These are phyloP conservation scores for Monascus ruber DNA, from an alignment of 2,329 filamentous ascomycete species.

Conservation along the genomic window DNA sequence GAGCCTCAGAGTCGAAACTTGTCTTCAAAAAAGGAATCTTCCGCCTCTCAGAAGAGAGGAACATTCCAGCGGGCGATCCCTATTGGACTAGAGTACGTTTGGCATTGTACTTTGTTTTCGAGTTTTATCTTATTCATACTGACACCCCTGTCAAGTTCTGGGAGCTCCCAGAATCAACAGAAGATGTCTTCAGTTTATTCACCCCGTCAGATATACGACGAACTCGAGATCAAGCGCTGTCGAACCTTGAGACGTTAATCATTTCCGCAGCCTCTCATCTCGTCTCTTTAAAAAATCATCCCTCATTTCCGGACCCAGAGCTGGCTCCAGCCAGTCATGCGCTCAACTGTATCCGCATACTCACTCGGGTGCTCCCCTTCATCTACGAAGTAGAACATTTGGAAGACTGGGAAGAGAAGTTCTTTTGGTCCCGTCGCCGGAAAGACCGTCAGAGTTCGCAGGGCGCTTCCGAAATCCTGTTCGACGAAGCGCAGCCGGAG, in stretches of 20 bases:
- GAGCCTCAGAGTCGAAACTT: conserved; percentile 96
- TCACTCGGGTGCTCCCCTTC: conserved; percentile 82
- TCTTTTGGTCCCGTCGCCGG: conserved; percentile 75
- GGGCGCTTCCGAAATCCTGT: conserved; percentile 65
- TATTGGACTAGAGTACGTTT: conserved; percentile 81
- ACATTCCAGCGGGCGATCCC: conserved; percentile 75
- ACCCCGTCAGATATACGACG: conserved; percentile 78
- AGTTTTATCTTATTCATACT: conserved; percentile 5
- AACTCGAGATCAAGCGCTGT: conserved; percentile 70
- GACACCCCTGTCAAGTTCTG: conserved; percentile 57
- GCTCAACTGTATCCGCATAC: conserved; percentile 87
- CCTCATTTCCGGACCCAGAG: conserved; percentile 78
- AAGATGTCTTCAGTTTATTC: conserved; percentile 95
- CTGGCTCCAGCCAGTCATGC: conserved; percentile 73
- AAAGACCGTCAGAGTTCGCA: conserved; percentile 58
- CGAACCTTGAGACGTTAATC: conserved; percentile 82
- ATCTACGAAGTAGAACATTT: conserved; percentile 82
- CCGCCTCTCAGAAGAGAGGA: conserved; percentile 78
- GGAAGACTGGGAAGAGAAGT: conserved; percentile 74
- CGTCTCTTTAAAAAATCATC: conserved; percentile 72
- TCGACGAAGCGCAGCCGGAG: conserved; percentile 58
- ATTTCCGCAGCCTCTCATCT: conserved; percentile 73
- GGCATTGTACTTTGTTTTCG: background rate
- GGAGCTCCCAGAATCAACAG: conserved; percentile 88
- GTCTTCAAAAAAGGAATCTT: conserved; percentile 99